Conservation (phyloP, 2,329 filamentous ascomycete genomes). For the Xylariaceae sp. region DNA sequence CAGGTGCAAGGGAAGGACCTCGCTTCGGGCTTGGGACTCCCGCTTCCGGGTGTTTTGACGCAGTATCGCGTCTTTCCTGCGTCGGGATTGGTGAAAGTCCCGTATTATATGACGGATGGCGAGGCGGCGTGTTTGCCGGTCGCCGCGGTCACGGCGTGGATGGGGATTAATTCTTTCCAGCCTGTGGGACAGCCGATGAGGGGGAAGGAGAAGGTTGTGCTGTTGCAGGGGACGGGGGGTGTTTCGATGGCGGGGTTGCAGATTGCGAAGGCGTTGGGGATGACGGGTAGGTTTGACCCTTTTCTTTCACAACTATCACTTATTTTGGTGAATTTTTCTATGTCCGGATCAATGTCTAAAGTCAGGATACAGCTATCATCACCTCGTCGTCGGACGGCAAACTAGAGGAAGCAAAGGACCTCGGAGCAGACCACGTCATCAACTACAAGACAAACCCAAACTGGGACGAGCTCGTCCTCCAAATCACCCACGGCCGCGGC, state of each 20-base stretch:
- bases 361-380: constrained; percentile 17
- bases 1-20: constrained; percentile 53
- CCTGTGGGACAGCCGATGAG: constrained; percentile 45
- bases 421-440: constrained; percentile 49
- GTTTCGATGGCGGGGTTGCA: constrained; percentile 48
- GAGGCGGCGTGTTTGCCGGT: constrained; percentile 58
- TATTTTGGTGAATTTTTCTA: neutral
- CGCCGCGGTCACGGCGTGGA: constrained; percentile 60
- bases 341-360: neutral
- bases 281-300: constrained; percentile 36
- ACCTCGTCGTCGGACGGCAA: constrained; percentile 44
- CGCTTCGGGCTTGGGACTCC: constrained; percentile 54
- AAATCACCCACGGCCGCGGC: constrained; percentile 41
- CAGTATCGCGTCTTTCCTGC: constrained; percentile 56
- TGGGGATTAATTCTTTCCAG: constrained; percentile 57
- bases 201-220: constrained; percentile 41
- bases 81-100: constrained; percentile 50
- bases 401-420: constrained; percentile 40
- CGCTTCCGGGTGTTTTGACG: constrained; percentile 52
- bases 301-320: neutral
- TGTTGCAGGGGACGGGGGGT: constrained; percentile 52
- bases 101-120: constrained; percentile 52
- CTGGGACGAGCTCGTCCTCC: constrained; percentile 47
- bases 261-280: constrained; percentile 48
- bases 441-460: constrained; percentile 50